phyloP scores from a whole-genome alignment of 208 protist genomes.

The Trypanosoma scelopori region DNA sequence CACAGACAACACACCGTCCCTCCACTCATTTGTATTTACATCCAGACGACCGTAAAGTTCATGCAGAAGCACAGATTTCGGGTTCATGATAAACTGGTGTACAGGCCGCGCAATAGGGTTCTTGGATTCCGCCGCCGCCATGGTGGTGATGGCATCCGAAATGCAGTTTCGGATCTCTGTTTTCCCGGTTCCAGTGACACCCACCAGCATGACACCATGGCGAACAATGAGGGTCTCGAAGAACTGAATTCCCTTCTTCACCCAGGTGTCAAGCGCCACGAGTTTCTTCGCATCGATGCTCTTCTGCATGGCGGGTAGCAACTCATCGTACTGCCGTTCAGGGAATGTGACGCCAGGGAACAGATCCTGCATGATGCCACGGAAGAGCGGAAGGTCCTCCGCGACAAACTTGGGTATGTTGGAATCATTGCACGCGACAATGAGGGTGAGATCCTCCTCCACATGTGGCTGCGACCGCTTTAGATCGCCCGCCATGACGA shows the following conservation, averaged over 20 bases:
- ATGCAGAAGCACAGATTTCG: constrained; percentile 96
- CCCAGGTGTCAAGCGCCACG: constrained; percentile 78
- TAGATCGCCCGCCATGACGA: constrained; percentile 97
- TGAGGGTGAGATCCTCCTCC: constrained; percentile 97
- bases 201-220: constrained; percentile 99
- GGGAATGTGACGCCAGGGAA: constrained; percentile 97
- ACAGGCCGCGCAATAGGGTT: constrained; percentile 82
- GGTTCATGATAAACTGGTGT: constrained; percentile 96
- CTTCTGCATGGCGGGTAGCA: constrained; percentile 89
- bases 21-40: constrained; percentile 94
- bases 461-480: constrained; percentile 96
- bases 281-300: constrained; percentile 74
- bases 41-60: constrained; percentile 97
- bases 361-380: constrained; percentile 97
- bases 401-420: constrained; percentile 99
- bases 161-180: constrained; percentile 87
- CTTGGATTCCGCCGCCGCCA: constrained; percentile 51
- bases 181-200: constrained; percentile 97
- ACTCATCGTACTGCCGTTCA: constrained; percentile 89
- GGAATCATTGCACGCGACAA: constrained; percentile 96
- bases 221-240: constrained; percentile 98
- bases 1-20: constrained; percentile 89
- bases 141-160: constrained; percentile 63
- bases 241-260: constrained; percentile 97
- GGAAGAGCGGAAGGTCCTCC: constrained; percentile 98